phyloP scores from a whole-genome alignment of 768 basidiomycete genomes.

The Suillus lakei region DNA sequence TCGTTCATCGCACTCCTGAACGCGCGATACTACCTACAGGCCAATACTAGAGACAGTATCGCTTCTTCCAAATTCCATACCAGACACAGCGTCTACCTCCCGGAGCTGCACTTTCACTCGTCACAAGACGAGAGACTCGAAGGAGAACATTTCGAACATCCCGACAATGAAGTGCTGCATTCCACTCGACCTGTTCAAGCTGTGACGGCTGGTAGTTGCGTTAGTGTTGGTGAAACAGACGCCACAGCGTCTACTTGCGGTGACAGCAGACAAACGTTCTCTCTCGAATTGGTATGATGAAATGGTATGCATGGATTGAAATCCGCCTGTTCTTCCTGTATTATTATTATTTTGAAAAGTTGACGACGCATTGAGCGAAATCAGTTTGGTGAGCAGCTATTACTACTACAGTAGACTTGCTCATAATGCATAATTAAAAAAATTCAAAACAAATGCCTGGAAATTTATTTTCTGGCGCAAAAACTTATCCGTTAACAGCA shows the following conservation, averaged over 20 bases:
- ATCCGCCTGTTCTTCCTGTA: too few relatives aligned
- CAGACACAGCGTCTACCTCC: not conserved
- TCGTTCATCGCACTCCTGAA: slow-evolving; percentile 3
- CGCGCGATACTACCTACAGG: not conserved
- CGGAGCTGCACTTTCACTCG: not conserved
- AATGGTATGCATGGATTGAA: not conserved
- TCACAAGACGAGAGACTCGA: not conserved
- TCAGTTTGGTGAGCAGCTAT: too few relatives aligned
- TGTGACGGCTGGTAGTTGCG: not conserved
- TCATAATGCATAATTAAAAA: too few relatives aligned
- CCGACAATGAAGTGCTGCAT: not conserved
- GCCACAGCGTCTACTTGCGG: not conserved
- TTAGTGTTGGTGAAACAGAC: not conserved
- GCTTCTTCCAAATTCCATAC: not conserved
- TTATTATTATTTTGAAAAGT: too few relatives aligned
- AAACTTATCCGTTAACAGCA: too few relatives aligned
- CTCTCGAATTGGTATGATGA: not conserved
- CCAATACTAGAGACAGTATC: not conserved
- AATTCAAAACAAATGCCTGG: too few relatives aligned
- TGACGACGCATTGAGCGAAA: too few relatives aligned
- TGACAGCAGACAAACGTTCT: not conserved
- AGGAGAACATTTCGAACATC: not conserved
- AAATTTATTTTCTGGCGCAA: too few relatives aligned
- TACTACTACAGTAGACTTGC: too few relatives aligned
- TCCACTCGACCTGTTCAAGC: not conserved